Conservation (phyloP, 805 yeast species). For the Ogataea thermomethanolica region DNA sequence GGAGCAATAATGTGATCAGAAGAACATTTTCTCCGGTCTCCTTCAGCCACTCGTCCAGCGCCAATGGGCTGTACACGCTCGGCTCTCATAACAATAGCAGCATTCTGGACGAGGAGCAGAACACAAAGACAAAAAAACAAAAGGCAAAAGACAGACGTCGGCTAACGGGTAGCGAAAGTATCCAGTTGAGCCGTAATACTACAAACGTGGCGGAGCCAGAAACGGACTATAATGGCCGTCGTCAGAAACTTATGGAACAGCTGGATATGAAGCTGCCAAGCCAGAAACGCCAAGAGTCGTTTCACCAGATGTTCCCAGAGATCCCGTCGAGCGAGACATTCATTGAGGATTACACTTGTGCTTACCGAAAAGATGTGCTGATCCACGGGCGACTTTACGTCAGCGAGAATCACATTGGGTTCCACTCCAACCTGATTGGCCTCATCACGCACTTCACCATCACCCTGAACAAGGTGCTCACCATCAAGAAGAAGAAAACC, state of each 20-base stretch:
- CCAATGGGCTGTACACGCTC: conserved; percentile 2
- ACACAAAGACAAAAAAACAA: conserved; percentile 16
- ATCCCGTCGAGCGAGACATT: conserved; percentile 49
- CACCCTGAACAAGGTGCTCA: conserved; percentile 58
- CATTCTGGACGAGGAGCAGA: conserved; percentile 14
- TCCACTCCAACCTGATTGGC: conserved; percentile 66
- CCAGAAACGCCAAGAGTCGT: conserved; percentile 54
- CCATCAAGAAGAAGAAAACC: conserved; percentile 61
- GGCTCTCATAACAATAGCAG: conserved; percentile 11
- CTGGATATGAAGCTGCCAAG: conserved; percentile 36
- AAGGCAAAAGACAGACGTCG: conserved; percentile 11
- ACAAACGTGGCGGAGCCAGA: conserved; percentile 8
- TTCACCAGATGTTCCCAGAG: conserved; percentile 56
- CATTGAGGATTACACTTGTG: conserved; percentile 64
- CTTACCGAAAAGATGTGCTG: conserved; percentile 58
- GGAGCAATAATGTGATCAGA: conserved; percentile 13
- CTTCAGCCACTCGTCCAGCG: conserved; percentile 9
- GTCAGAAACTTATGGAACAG: conserved; percentile 16
- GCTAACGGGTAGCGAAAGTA: conserved; percentile 8
- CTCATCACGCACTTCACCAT: conserved; percentile 58
- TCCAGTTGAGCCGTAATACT: conserved; percentile 12
- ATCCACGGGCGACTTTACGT: conserved; percentile 65
- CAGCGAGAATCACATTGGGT: conserved; percentile 52
- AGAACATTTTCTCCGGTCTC: conserved; percentile 16
- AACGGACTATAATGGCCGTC: conserved; percentile 5